Percentiles rank a stretch among this genome's conserved stretches.
These are phyloP conservation scores for Eimeria acervulina DNA, from an alignment of 169 alveolate genomes.

Conservation along the genomic window DNA sequence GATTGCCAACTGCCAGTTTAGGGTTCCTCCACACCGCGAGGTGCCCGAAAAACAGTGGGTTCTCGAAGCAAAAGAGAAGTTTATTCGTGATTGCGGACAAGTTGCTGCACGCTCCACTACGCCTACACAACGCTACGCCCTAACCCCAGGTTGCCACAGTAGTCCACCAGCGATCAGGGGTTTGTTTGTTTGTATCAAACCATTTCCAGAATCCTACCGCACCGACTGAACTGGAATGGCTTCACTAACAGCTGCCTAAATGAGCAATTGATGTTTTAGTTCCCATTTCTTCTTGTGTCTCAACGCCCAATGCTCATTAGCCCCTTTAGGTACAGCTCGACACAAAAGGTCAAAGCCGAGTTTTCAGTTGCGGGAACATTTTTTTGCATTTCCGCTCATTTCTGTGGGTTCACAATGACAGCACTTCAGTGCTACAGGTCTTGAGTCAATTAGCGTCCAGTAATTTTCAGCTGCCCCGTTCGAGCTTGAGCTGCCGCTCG, in stretches of 20 bases:
- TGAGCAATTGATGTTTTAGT: not conserved
- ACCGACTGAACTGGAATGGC: not conserved
- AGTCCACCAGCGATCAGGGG: no score
- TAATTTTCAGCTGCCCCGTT: not conserved
- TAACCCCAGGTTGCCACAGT: no score
- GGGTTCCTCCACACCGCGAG: no score
- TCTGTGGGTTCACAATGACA: not conserved
- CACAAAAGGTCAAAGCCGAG: not conserved
- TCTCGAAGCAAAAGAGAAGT: no score
- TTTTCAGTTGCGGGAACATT: not conserved
- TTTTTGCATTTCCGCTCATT: not conserved
- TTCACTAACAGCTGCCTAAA: not conserved
- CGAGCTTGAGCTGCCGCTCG: not conserved
- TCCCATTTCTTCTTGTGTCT: not conserved
- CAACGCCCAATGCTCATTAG: not conserved
- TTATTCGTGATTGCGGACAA: no score
- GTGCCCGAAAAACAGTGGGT: no score
- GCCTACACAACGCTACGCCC: no score
- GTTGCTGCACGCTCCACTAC: no score
- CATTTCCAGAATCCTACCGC: no score
- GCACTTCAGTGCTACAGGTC: not conserved
- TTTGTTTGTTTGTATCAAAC: no score
- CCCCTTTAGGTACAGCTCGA: not conserved
- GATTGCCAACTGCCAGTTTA: no score
- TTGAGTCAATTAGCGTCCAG: not conserved